Percentiles rank a stretch among this genome's conserved stretches.
Conservation (phyloP, 2,329 filamentous ascomycete genomes). For the Alternaria sp. region DNA sequence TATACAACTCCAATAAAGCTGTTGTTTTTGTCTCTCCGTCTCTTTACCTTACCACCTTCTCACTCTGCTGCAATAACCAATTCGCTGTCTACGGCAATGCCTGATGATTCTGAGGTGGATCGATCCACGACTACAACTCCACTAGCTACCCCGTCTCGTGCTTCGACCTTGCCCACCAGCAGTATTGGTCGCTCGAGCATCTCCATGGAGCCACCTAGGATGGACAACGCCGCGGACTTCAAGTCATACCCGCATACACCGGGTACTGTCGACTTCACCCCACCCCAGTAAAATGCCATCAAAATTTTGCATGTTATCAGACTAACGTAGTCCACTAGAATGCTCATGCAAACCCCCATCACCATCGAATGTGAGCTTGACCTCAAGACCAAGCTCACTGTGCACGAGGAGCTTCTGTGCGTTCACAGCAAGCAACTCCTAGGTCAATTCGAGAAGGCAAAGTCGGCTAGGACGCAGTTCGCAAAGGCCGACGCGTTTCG, state of each 20-base stretch:
- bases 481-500: conserved; percentile 2
- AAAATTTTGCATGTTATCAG: too few relatives aligned
- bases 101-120: background rate
- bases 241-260: background rate
- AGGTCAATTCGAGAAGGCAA: conserved; percentile 11
- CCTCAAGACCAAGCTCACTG: conserved; percentile 5
- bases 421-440: conserved; percentile 19
- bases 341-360: conserved; percentile 21
- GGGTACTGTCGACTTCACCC: background rate
- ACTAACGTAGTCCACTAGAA: background rate
- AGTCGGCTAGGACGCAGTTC: conserved; percentile 3
- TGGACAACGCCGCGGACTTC: background rate
- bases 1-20: background rate
- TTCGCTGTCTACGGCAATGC: background rate
- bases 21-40: background rate
- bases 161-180: background rate
- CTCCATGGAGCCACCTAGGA: background rate
- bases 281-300: conserved; percentile 2
- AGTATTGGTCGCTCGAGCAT: background rate
- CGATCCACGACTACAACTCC: background rate
- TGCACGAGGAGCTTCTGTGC: conserved; percentile 25
- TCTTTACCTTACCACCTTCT: background rate
- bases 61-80: background rate
- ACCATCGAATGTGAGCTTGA: conserved; percentile 24
- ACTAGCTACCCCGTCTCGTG: background rate